Evolutionary conservation across 1,284 basidiomycete species (phyloP).

Genomic region (Cutaneotrichosporon sp.): DNA sequence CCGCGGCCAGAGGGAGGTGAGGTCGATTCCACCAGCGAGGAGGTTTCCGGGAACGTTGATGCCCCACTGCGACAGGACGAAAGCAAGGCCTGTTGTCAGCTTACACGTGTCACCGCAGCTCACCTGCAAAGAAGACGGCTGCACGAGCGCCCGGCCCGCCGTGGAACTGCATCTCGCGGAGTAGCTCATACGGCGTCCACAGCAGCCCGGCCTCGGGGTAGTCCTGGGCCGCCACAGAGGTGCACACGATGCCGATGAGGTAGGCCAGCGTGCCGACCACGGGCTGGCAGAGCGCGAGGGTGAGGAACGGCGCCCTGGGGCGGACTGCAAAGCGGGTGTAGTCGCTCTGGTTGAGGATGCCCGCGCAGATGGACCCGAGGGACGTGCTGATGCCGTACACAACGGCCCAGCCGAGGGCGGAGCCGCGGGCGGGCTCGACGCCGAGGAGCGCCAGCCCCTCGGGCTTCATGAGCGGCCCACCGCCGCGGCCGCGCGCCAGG

Average conservation of each 20-base stretch:
- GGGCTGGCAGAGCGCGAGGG: constrained; percentile 41
- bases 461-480: constrained; percentile 46
- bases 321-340: constrained; percentile 38
- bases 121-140: constrained; percentile 66
- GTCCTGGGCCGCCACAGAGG: constrained; percentile 44
- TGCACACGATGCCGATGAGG: constrained; percentile 54
- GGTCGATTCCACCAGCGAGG: constrained; percentile 73
- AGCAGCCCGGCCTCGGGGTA: constrained; percentile 47
- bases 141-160: constrained; percentile 48
- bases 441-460: constrained; percentile 36
- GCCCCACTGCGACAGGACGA: constrained; percentile 68
- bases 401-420: constrained; percentile 50
- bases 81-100: constrained; percentile 60
- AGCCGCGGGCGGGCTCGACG: constrained; percentile 32
- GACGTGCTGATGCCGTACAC: constrained; percentile 41
- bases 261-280: constrained; percentile 45
- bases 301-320: constrained; percentile 31
- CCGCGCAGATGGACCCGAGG: constrained; percentile 36
- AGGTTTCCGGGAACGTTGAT: constrained; percentile 71
- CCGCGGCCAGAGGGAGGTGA: constrained; percentile 59
- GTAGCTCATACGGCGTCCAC: constrained; percentile 52
- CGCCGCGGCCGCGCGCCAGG: constrained; percentile 44
- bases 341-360: constrained; percentile 40
- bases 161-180: constrained; percentile 35
- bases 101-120: background rate